phyloP scores from a whole-genome alignment of 345 rosid genomes.

The Citrus glauca region DNA sequence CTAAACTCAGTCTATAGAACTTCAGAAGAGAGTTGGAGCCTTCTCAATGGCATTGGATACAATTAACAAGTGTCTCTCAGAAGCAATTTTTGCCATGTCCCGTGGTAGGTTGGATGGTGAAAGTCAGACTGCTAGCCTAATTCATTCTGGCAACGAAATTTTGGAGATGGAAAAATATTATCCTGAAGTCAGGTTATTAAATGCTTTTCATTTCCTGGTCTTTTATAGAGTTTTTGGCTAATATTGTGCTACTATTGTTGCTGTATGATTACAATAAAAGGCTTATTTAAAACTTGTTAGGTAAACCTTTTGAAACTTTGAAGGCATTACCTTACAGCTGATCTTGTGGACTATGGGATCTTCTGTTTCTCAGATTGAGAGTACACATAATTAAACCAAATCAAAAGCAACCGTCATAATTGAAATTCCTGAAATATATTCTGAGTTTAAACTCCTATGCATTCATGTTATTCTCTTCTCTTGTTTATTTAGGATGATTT shows the following conservation, averaged over 20 bases:
- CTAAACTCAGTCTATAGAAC: conserved; percentile 62
- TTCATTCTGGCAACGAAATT: conserved; percentile 86
- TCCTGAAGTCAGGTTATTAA: conserved; percentile 73
- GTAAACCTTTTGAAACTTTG: background rate
- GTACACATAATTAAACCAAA: background rate
- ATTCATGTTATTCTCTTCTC: background rate
- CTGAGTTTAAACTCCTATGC: background rate
- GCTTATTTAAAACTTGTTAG: background rate
- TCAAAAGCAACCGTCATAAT: background rate
- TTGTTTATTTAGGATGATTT: background rate
- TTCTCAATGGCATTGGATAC: conserved; percentile 87
- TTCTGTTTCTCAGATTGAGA: background rate
- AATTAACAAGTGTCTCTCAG: conserved; percentile 87
- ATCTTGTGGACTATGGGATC: background rate
- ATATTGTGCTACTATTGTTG: background rate
- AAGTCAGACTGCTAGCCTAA: conserved; percentile 80
- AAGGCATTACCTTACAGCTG: background rate
- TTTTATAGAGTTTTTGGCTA: conserved; percentile 8
- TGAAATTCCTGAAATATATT: background rate
- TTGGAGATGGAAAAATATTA: conserved; percentile 77
- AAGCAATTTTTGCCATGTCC: conserved; percentile 74
- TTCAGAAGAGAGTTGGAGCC: conserved; percentile 90
- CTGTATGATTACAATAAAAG: background rate
- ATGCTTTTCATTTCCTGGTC: background rate
- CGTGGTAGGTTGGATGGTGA: conserved; percentile 94